Evolutionary conservation across 495 filamentous ascomycete genomes (phyloP).

Genomic region (Durotheca rogersii): DNA sequence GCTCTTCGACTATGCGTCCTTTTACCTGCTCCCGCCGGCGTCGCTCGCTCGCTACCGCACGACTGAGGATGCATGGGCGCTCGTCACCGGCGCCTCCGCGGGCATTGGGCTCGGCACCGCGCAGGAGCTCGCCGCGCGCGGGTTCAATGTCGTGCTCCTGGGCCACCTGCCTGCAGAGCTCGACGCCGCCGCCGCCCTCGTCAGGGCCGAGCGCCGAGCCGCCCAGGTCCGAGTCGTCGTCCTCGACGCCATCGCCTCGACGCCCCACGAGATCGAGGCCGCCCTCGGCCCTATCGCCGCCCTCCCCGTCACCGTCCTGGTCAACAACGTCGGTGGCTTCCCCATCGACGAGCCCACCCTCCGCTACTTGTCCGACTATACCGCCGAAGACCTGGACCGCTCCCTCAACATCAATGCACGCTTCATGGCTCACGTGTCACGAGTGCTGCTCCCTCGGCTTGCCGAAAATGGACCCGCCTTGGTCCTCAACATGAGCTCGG

Average conservation of each 20-base stretch:
- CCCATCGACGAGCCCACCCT: slow-evolving; percentile 26
- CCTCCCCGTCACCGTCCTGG: slow-evolving; percentile 31
- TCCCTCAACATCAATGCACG: slow-evolving; percentile 37
- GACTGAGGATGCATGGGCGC: slow-evolving; percentile 33
- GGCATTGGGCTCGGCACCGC: slow-evolving; percentile 57
- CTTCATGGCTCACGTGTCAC: slow-evolving; percentile 42
- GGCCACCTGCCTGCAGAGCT: slow-evolving; percentile 41
- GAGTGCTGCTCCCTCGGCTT: slow-evolving; percentile 30
- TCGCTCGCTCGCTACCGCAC: slow-evolving; percentile 24
- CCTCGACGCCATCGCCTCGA: slow-evolving; percentile 25
- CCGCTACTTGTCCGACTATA: slow-evolving; percentile 21
- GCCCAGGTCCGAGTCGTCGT: slow-evolving; percentile 18
- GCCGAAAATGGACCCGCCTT: slow-evolving; percentile 15
- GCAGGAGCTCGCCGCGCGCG: slow-evolving; percentile 46
- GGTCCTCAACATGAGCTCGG: slow-evolving; percentile 36
- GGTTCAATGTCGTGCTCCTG: slow-evolving; percentile 58
- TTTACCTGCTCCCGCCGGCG: slow-evolving; percentile 25
- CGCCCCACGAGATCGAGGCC: slow-evolving; percentile 19
- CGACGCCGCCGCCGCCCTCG: slow-evolving; percentile 6
- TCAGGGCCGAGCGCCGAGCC: slow-evolving; percentile 16
- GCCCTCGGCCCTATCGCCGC: slow-evolving; percentile 14
- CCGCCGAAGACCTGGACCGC: slow-evolving; percentile 31
- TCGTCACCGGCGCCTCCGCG: slow-evolving; percentile 60
- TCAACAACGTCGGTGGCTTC: slow-evolving; percentile 38
- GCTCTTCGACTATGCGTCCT: slow-evolving; percentile 17